Base-by-base conservation (phyloP, 2,329 filamentous ascomycete genomes). In the Thielaviopsis euricoi region DNA sequence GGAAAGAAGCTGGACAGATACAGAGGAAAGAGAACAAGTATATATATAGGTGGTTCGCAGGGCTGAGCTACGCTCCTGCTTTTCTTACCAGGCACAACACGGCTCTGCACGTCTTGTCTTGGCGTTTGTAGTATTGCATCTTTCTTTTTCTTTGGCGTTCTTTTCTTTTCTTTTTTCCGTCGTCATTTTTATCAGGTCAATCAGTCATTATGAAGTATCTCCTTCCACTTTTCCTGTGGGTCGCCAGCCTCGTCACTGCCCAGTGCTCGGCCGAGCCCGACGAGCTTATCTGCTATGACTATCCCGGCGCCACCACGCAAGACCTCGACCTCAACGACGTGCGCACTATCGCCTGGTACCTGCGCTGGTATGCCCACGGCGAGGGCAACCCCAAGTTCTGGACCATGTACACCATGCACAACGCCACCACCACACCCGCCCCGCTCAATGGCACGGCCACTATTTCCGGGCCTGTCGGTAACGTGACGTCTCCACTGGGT, bases 331-430 rank as follows among this genome's bases (percentile, higher is more conserved):
- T 60, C 21, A 48, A 53, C n/a, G 59, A 60, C 40, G 29, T 60
- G 33, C 56, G 53, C 48, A 60, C 59, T 17, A 60, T 60, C 29
- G 46, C 59, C 3, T 60, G 59, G 59, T 60, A 60, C 52, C 56
- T 60, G 52, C 58, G 58, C 40, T 60, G 55, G 56, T 60, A 60
- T 55, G 55, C 55, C 10, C 58, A 60, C 17, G 51, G 51, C 17
- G 51, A 55, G 19, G 52, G 56, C 22, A 60, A 57, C 13, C 58
- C 58, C 13, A 55, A 52, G n/a, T 60, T 60, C 52, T 60, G 58
- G 58, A 60, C 58, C 19, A 60, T 60, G 58, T 60, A 60, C 55
- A 58, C 50, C 21, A 26, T 23, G 4, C 37, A 57, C 10, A 60
- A 60, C 23, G 58, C 56, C 29, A 59, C 58, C 9, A 56, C 57